Evolutionary conservation across 805 yeast genomes (phyloP), one percentile per base, ranked within the genome.

Genomic region (Starmerella khaoyaiensis): DNA sequence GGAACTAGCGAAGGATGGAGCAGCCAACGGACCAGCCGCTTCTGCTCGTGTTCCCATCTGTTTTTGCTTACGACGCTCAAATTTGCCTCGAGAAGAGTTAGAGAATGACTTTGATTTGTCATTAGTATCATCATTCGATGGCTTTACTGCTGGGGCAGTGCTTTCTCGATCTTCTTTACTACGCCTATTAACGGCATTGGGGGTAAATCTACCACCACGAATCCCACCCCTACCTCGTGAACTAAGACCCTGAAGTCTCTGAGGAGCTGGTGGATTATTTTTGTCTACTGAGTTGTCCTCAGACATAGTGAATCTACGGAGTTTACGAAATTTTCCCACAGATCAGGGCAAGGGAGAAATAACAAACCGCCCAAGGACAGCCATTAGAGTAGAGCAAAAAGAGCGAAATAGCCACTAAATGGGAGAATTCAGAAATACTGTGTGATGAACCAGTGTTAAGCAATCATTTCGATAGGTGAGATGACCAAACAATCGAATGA

Each of bases 111-210:
- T 39, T 32, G 21, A 20, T 10, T 25, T 28, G 37, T 34, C 60
- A 31, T 22, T 50, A 22, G 16, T 15, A 6, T 25, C 3, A 2
- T 20, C 15, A 8, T 34, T 53, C 49, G 29, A 52, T 22, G 41
- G 53, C 41, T 35, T 62, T 41, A 67, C 60, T 46, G 64, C 68
- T 4, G 84, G 83, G 0, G 84, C 86, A 37, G 72, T 70, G 20
- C 79, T 74, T 17, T 74, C 94, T 55, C 94, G 65, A 49, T 83
- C 94, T 48, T 80, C 86, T 48, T 81, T 77, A 9, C 83, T 62
- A 54, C 82, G 74, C 58, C 96, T 66, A 0, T 84, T 84, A 29
- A 86, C 94, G 2, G 68, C 76, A 57, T 86, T 86, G 2, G 96
- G 96, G 57, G 76, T 74, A 60, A 86, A 86, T 57, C 50, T 40